A percentile compares a stretch with the other conserved stretches of the same genome.
Evolutionary conservation across 164 flowering plant species (phyloP).

Genomic region (Dillenia turbinata): DNA sequence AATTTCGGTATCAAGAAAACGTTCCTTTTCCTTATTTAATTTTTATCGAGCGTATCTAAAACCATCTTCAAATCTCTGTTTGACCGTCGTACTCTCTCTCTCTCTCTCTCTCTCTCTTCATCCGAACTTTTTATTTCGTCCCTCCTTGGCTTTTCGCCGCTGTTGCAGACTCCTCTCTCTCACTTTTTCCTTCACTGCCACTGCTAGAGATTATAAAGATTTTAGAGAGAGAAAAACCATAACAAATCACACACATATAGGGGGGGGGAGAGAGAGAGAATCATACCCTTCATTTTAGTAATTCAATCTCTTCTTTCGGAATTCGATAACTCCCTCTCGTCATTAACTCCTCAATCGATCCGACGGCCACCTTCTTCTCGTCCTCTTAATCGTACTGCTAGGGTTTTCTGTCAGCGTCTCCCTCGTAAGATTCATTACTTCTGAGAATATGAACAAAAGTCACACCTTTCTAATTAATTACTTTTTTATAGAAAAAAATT

Average conservation of each 20-base stretch:
- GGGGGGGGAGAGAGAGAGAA: slow-evolving; percentile 1
- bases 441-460: background rate
- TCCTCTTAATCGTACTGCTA: slow-evolving; percentile 21
- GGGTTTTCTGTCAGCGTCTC: slow-evolving; percentile 18
- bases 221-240: background rate
- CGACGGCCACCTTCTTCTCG: slow-evolving; percentile 29
- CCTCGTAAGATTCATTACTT: slow-evolving; percentile 23
- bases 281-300: background rate
- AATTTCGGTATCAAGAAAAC: background rate
- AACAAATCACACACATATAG: background rate
- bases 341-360: slow-evolving; percentile 3
- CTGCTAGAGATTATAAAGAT: background rate
- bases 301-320: background rate
- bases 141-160: slow-evolving; percentile 18
- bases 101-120: slow-evolving; percentile 17
- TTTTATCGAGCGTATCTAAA: slow-evolving; percentile 13
- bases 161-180: slow-evolving; percentile 13
- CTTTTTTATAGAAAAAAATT: background rate
- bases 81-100: slow-evolving; percentile 53
- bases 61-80: slow-evolving; percentile 27
- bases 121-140: slow-evolving; percentile 2
- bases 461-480: background rate
- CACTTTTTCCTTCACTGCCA: slow-evolving; percentile 10
- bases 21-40: background rate
- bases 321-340: slow-evolving; percentile 14